A percentile compares a stretch with the other conserved stretches of the same genome.
Evolutionary conservation across 164 flowering plant species (phyloP).

Genomic region (Vitis rotundifolia): DNA sequence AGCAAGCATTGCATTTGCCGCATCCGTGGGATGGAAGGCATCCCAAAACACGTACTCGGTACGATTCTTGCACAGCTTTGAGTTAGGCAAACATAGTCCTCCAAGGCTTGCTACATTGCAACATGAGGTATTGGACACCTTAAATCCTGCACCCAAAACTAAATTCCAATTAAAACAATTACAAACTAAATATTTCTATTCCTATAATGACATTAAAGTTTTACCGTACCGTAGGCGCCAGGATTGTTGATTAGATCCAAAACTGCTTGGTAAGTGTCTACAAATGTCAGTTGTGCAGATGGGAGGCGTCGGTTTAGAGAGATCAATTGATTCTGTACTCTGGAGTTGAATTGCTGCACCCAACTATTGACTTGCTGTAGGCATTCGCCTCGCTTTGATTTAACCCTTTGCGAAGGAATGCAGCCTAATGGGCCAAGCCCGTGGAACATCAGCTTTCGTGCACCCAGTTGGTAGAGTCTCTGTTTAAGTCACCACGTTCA

Average conservation of each 20-base stretch:
- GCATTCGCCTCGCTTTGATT: conserved; percentile 64
- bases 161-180: neutral
- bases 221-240: conserved; percentile 41
- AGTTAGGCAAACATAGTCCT: conserved; percentile 71
- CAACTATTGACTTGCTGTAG: conserved; percentile 56
- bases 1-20: conserved; percentile 72
- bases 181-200: neutral
- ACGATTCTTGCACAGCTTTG: conserved; percentile 62
- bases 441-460: conserved; percentile 59
- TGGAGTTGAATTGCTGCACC: conserved; percentile 57
- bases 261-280: conserved; percentile 59
- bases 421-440: conserved; percentile 84
- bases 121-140: conserved; percentile 69
- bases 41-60: conserved; percentile 83
- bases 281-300: conserved; percentile 40
- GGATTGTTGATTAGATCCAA: conserved; percentile 63
- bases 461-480: conserved; percentile 66
- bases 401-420: conserved; percentile 84
- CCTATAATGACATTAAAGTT: no score
- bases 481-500: conserved; percentile 10
- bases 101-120: conserved; percentile 72
- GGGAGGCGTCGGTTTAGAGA: conserved; percentile 48
- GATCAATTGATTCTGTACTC: conserved; percentile 27
- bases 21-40: conserved; percentile 84
- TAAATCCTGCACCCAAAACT: conserved; percentile 50